These are phyloP conservation scores for Lactifluus echinatus DNA, from an alignment of 768 basidiomycete genomes.

Conservation along the genomic window DNA sequence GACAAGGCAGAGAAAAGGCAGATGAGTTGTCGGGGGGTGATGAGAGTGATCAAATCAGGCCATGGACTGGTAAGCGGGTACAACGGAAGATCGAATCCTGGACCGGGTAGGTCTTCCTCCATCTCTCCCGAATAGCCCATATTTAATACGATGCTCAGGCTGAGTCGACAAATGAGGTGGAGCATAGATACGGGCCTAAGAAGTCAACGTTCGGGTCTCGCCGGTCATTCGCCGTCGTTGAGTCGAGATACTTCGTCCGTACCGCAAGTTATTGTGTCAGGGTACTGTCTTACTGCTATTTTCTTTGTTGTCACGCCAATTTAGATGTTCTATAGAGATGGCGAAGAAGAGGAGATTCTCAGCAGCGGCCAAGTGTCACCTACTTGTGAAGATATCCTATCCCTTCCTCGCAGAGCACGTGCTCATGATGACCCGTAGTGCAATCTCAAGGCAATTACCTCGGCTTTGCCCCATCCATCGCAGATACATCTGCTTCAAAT, in stretches of 20 bases:
- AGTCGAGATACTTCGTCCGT: constrained; percentile 23
- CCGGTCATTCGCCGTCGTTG: constrained; percentile 19
- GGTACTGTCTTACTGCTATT: constrained; percentile 25
- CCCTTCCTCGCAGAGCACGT: not conserved
- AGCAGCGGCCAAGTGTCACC: constrained; percentile 77
- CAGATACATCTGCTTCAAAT: constrained; percentile 20
- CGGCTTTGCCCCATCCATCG: constrained; percentile 6
- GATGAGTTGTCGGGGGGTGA: constrained; percentile 23
- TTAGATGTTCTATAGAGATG: constrained; percentile 16
- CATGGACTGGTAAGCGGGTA: constrained; percentile 30
- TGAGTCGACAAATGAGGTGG: constrained; percentile 28
- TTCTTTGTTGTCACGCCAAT: not conserved
- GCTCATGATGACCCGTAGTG: constrained; percentile 1
- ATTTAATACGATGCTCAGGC: constrained; percentile 12
- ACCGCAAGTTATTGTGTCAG: constrained; percentile 35
- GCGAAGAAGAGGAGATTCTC: constrained; percentile 57
- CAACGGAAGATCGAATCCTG: constrained; percentile 42
- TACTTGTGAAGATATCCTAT: constrained; percentile 40
- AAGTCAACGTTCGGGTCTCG: constrained; percentile 14
- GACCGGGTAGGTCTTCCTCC: constrained; percentile 33
- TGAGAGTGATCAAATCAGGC: constrained; percentile 26
- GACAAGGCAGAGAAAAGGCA: constrained; percentile 27
- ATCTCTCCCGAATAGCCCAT: not conserved
- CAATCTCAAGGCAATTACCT: constrained; percentile 1
- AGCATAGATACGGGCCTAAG: constrained; percentile 27